These are phyloP conservation scores for Scheffersomyces insectosa DNA, from an alignment of 1,139 yeast species.

Conservation along the genomic window DNA sequence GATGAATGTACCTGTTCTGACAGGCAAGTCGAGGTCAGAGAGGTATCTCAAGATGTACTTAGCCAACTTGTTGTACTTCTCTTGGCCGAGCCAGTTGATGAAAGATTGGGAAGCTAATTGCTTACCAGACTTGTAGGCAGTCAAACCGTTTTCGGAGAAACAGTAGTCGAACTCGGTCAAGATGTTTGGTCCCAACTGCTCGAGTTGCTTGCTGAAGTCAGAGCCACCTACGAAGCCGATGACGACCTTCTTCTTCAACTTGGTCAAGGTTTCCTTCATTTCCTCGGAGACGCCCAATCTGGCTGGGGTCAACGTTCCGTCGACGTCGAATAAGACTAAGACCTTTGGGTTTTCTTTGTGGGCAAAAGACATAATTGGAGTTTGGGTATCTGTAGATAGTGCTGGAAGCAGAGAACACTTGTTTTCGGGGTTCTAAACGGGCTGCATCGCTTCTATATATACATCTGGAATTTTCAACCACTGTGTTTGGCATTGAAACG, in stretches of 20 bases:
- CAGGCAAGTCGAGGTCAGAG: conserved; percentile 83
- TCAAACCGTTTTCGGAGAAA: conserved; percentile 95
- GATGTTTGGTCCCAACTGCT: conserved; percentile 85
- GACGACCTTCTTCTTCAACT: conserved; percentile 85
- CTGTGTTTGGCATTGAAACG: too few relatives aligned
- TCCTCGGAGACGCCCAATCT: conserved; percentile 81
- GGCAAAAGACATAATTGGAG: conserved; percentile 47
- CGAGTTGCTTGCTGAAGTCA: conserved; percentile 90
- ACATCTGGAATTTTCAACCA: too few relatives aligned
- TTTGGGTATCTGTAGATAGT: conserved; percentile 3
- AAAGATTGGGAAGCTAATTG: conserved; percentile 90
- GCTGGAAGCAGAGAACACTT: background rate
- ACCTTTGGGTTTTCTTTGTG: conserved; percentile 57
- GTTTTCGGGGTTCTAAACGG: background rate
- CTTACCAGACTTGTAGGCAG: conserved; percentile 91
- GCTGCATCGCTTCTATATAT: too few relatives aligned
- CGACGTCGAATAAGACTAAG: conserved; percentile 91
- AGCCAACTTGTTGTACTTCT: conserved; percentile 84
- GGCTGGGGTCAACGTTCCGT: conserved; percentile 98
- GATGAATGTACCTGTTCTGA: conserved; percentile 94
- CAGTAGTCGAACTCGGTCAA: conserved; percentile 88
- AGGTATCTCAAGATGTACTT: conserved; percentile 84
- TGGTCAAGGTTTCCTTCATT: conserved; percentile 67
- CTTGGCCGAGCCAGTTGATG: conserved; percentile 94
- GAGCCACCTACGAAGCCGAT: conserved; percentile 99